Evolutionary conservation across 208 protist species (phyloP).

Genomic region (Leishmania mexicana): DNA sequence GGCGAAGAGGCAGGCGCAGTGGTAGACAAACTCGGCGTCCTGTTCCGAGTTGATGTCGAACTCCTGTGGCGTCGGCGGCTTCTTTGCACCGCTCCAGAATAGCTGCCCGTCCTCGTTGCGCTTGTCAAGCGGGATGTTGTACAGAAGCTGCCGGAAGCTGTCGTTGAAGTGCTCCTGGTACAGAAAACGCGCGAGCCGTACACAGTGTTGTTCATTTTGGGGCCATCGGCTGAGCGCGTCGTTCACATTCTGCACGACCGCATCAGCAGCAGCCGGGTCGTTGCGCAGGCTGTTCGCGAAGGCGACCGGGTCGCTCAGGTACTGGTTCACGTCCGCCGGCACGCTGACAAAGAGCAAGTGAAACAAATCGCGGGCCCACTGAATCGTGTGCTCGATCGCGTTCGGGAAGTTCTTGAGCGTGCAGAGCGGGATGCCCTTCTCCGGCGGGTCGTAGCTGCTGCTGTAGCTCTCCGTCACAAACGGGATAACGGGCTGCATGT

Average conservation of each 20-base stretch:
- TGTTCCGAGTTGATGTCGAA: constrained; percentile 54
- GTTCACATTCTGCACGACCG: constrained; percentile 72
- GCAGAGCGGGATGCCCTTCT: constrained; percentile 99
- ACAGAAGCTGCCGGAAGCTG: constrained; percentile 96
- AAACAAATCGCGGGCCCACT: constrained; percentile 95
- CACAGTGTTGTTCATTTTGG: constrained; percentile 92
- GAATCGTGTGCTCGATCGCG: constrained; percentile 98
- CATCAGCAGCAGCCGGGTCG: constrained; percentile 69
- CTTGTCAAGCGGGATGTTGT: constrained; percentile 98
- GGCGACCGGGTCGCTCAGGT: constrained; percentile 63
- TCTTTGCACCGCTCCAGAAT: constrained; percentile 94
- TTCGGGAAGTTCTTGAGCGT: constrained; percentile 99
- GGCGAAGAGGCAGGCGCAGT: constrained; percentile 77
- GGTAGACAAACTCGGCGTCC: constrained; percentile 83
- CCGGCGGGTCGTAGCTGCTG: constrained; percentile 96
- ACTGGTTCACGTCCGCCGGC: constrained; percentile 87
- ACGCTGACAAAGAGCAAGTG: constrained; percentile 82
- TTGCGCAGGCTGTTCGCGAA: constrained; percentile 70
- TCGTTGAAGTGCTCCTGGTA: constrained; percentile 97
- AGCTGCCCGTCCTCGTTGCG: constrained; percentile 87
- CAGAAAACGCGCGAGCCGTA: constrained; percentile 91
- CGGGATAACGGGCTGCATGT: constrained; percentile 98
- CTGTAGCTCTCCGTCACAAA: constrained; percentile 98
- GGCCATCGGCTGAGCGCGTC: constrained; percentile 84
- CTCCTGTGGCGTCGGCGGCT: constrained; percentile 78